These are phyloP conservation scores for Fragaria vesca DNA, from an alignment of 306 rosid species.

Conservation along the genomic window DNA sequence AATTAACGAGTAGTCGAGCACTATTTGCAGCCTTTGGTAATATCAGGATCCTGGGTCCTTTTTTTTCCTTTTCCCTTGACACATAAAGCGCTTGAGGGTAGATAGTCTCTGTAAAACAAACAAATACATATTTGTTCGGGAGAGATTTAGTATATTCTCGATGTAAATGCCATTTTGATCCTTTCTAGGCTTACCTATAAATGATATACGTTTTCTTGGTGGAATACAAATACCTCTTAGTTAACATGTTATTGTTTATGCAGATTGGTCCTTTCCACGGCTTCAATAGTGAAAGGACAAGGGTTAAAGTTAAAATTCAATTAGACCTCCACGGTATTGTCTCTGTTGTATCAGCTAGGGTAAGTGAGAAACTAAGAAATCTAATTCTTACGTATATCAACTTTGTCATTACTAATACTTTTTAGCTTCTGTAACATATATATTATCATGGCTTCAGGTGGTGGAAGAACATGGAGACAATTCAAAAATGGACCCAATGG, in stretches of 20 bases:
- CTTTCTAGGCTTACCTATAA: slow-evolving; percentile 1
- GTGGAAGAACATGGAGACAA: slow-evolving; percentile 56
- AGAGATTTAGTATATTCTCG: not conserved
- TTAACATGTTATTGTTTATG: slow-evolving; percentile 9
- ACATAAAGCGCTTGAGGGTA: not conserved
- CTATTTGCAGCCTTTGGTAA: not conserved
- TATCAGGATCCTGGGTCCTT: not conserved
- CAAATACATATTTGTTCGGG: not conserved
- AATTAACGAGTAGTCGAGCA: not conserved
- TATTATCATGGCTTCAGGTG: slow-evolving; percentile 52
- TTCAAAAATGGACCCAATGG: slow-evolving; percentile 57
- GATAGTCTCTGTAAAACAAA: not conserved
- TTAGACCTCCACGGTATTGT: slow-evolving; percentile 84
- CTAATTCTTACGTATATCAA: slow-evolving; percentile 6
- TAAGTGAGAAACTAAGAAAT: slow-evolving; percentile 54
- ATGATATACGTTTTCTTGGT: not conserved
- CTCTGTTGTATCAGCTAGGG: slow-evolving; percentile 74
- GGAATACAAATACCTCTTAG: not conserved
- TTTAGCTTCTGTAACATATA: slow-evolving; percentile 11
- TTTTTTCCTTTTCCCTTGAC: not conserved
- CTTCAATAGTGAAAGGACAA: slow-evolving; percentile 50
- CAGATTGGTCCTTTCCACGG: slow-evolving; percentile 89
- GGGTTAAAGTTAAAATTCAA: slow-evolving; percentile 71
- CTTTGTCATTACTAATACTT: slow-evolving; percentile 22
- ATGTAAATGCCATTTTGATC: slow-evolving; percentile 6